Evolutionary conservation across 2,329 filamentous ascomycete genomes (phyloP).

Genomic region (Colletotrichum spinosum): DNA sequence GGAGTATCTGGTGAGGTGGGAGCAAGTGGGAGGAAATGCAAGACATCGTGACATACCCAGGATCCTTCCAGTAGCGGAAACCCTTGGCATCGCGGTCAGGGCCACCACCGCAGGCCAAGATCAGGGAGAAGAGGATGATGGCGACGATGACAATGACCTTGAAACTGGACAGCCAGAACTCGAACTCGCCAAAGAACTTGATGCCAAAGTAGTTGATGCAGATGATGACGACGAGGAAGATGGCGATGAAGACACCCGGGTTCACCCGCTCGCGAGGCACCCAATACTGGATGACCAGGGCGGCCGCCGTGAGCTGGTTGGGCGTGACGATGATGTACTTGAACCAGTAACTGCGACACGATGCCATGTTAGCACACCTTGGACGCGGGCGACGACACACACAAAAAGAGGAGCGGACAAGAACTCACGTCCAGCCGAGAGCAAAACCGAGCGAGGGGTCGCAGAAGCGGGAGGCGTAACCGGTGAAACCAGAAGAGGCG

Average conservation of each 20-base stretch:
- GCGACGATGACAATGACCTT: constrained; percentile 76
- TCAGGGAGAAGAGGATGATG: constrained; percentile 73
- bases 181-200: constrained; percentile 74
- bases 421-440: constrained; percentile 75
- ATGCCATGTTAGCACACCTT: constrained; percentile 47
- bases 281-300: constrained; percentile 85
- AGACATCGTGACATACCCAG: constrained; percentile 54
- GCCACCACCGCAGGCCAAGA: constrained; percentile 74
- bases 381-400: constrained; percentile 44
- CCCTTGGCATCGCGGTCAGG: constrained; percentile 71
- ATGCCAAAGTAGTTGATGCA: constrained; percentile 78
- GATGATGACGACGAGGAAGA: constrained; percentile 73
- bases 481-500: constrained; percentile 81
- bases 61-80: constrained; percentile 74
- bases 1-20: background rate
- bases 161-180: constrained; percentile 73
- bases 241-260: constrained; percentile 82
- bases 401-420: background rate
- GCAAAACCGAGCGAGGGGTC: constrained; percentile 86
- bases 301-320: constrained; percentile 85
- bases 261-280: constrained; percentile 73
- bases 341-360: constrained; percentile 69
- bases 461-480: constrained; percentile 82
- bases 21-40: background rate
- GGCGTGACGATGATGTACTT: constrained; percentile 90